Evolutionary conservation across 73 alveolate species (phyloP), one percentile per base, ranked within the genome.

Genomic region (Stentor coeruleus): DNA sequence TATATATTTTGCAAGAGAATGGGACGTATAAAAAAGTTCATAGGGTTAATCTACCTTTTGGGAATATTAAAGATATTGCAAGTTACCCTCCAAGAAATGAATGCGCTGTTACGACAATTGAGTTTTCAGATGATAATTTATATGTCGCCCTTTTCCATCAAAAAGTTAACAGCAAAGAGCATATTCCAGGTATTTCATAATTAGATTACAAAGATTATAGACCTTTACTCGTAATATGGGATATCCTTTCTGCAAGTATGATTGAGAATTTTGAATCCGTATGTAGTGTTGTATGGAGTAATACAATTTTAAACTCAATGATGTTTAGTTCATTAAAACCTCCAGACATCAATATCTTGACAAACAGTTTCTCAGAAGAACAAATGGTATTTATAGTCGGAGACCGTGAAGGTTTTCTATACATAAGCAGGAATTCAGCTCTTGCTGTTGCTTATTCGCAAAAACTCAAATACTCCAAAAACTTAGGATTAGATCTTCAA

Each of bases 1-100:
- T 75, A 36, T 38, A 36, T 30, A 28, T 37, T 37, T 20, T 14
- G 58, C 59, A 15, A 38, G 59, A 75, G 14, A 39, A n/a, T 1
- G 72, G 35, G 14, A 75, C 30, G 33, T 75, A 75, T 38, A 75
- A 39, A 75, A 75, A 33, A 37, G 39, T 39, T n/a, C 6, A 30
- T 35, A 0, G 31, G 3, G 39, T 75, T 0, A 30, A 6, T 20
- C 33, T 75, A 36, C 72, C 83, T 39, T 75, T 39, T 38, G 41
- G 59, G 6, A n/a, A 38, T 75, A n/a, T 40, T 14, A 75, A 75
- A 38, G 59, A 37, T 38, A 39, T 39, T 15, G 83, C 83, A 39
- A 39, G 59, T 31, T 75, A 75, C 72, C 74, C 83, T 75, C 58
- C 83, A 14, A 28, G 83, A 6, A 75, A 39, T 39, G 83, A 75